phyloP scores from a whole-genome alignment of 768 basidiomycete genomes.

The Mycena pura region DNA sequence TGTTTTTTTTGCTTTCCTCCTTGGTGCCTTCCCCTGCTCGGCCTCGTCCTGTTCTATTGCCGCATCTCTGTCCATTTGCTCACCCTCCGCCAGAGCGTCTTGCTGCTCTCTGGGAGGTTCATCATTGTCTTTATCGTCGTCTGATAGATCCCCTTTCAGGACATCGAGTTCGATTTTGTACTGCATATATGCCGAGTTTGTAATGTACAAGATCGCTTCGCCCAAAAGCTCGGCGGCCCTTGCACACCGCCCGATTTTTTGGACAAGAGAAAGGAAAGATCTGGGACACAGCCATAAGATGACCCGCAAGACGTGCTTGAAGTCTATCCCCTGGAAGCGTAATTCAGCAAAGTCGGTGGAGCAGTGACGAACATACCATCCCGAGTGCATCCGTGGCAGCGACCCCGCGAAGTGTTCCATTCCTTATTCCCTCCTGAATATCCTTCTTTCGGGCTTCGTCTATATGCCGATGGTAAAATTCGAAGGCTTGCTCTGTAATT shows the following conservation, averaged over 20 bases:
- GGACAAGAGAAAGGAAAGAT: constrained; percentile 4
- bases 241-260: constrained; percentile 8
- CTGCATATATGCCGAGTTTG: constrained; percentile 9
- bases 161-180: constrained; percentile 2
- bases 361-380: background rate
- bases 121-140: background rate
- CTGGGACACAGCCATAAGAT: constrained; percentile 1
- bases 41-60: background rate
- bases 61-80: constrained; percentile 9
- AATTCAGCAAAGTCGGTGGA: background rate
- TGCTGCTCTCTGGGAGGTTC: background rate
- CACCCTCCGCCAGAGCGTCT: background rate
- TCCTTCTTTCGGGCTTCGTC: background rate
- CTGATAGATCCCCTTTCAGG: background rate
- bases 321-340: constrained; percentile 2
- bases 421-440: background rate
- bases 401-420: background rate
- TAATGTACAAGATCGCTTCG: constrained; percentile 7
- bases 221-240: constrained; percentile 1
- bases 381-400: constrained; percentile 1
- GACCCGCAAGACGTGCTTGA: constrained; percentile 1
- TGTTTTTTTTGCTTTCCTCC: background rate
- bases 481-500: background rate
- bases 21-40: background rate
- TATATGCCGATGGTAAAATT: constrained; percentile 6